Base-by-base conservation (phyloP, 352 stramenopile genomes). In the Thalassiosira allenii region DNA sequence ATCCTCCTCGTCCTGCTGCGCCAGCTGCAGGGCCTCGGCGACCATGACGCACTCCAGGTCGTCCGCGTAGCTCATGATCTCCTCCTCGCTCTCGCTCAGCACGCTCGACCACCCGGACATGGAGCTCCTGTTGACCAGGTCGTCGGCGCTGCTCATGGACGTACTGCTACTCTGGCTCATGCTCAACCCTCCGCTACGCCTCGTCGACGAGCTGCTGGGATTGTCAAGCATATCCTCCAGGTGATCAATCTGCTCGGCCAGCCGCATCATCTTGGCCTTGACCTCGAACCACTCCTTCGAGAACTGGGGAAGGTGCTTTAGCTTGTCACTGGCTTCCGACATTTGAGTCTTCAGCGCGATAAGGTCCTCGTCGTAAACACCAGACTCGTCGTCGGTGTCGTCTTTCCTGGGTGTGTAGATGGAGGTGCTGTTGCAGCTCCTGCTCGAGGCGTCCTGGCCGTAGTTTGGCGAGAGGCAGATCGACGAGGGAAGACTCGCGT, bases 1-100 rank as follows among this genome's bases (percentile, higher is more conserved):
- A n/a, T 47, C 53, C 43, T 40, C 67, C 22, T 54, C 67, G 8
- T 37, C 22, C 17, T 64, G 9, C 25, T 74, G 47, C 6, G 5
- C 12, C 27, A 71, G 70, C 56, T 76, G 77, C 51, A 86, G 64
- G 52, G 78, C 78, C 54, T 81, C 78, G 1, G 56, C 62, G 1
- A 86, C 71, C 78, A 86, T 86, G 11, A 52, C 64, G 49, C 61
- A 61, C 20, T 86, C 78, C 61, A 86, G 74, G 40, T 81, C 78
- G 53, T 76, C 61, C 3, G 64, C 65, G 29, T 62, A 78, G 73
- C 78, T 86, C 66, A 77, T 54, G 23, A 74, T 59, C 20, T 81
- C 78, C 1, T 78, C 70, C 11, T 86, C 78, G 49, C 67, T 75
- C 29, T 81, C 70, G 32, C 64, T 79, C 69, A 43, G 77, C 8